phyloP scores from a whole-genome alignment of 805 yeast genomes.

The Barnettozyma sp. region DNA sequence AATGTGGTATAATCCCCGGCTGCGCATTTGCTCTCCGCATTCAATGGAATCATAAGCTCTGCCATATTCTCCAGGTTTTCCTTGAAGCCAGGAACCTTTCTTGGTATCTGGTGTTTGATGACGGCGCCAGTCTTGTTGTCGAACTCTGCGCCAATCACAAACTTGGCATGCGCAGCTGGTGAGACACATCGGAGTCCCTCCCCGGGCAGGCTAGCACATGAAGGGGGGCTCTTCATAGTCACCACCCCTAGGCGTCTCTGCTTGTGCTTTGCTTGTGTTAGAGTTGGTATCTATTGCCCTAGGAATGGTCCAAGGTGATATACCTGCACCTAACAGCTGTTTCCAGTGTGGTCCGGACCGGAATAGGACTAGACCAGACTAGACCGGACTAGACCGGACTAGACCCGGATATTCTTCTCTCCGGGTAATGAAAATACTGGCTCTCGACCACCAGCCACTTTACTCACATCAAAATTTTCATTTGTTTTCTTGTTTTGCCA shows the following conservation, averaged over 20 bases:
- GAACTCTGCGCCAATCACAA: conserved; percentile 67
- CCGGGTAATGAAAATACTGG: too few relatives aligned
- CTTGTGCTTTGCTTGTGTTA: neutral
- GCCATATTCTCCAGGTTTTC: conserved; percentile 34
- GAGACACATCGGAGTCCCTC: conserved; percentile 6
- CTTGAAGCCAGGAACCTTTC: conserved; percentile 31
- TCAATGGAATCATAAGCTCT: conserved; percentile 57
- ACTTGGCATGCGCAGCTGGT: conserved; percentile 37
- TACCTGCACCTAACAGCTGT: too few relatives aligned
- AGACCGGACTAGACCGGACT: too few relatives aligned
- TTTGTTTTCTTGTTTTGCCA: conserved; percentile 2
- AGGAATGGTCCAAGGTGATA: too few relatives aligned
- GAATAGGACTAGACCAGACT: too few relatives aligned
- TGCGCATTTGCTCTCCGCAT: conserved; percentile 44
- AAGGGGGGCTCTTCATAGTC: neutral
- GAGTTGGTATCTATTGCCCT: too few relatives aligned
- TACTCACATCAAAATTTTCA: too few relatives aligned
- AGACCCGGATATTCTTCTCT: too few relatives aligned
- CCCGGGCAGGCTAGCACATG: conserved; percentile 2
- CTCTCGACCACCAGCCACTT: too few relatives aligned
- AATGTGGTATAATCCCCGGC: conserved; percentile 56
- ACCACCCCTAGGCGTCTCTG: neutral
- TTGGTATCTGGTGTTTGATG: conserved; percentile 55
- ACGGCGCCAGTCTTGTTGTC: conserved; percentile 72
- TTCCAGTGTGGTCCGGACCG: too few relatives aligned